A percentile compares a stretch with the other conserved stretches of the same genome.
Conservation (phyloP, 805 yeast genomes). For the Teunomyces tritomae region DNA sequence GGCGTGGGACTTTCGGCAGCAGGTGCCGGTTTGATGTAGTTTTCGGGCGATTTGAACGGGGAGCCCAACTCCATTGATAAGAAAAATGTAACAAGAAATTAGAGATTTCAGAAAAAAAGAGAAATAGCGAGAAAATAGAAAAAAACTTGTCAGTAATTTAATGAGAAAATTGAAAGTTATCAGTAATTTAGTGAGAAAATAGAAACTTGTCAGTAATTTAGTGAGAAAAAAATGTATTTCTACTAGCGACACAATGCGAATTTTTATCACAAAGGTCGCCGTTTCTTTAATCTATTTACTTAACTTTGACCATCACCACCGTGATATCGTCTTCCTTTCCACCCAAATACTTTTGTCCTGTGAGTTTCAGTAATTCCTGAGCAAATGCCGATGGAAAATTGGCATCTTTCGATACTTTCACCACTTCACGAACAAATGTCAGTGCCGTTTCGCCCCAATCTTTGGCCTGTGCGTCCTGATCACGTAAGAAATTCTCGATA, state of each 20-base stretch:
- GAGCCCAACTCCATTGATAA: slow-evolving; percentile 19
- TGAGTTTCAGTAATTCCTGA: slow-evolving; percentile 62
- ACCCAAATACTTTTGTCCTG: slow-evolving; percentile 73
- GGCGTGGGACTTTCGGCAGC: slow-evolving; percentile 3
- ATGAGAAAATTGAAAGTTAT: no score
- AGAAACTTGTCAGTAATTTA: neutral
- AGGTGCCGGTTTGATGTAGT: slow-evolving; percentile 1
- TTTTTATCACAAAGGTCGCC: neutral
- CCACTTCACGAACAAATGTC: slow-evolving; percentile 64
- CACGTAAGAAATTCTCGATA: slow-evolving; percentile 64
- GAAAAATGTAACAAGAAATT: neutral
- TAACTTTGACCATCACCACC: slow-evolving; percentile 67
- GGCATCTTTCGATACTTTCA: slow-evolving; percentile 66
- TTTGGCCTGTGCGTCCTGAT: slow-evolving; percentile 37
- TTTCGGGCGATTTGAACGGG: slow-evolving; percentile 20
- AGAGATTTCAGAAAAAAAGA: neutral
- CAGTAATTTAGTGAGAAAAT: no score
- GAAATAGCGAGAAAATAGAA: neutral
- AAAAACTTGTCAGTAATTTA: no score
- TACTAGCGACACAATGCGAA: neutral
- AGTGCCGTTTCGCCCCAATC: slow-evolving; percentile 42
- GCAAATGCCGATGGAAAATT: slow-evolving; percentile 83
- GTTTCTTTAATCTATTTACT: slow-evolving; percentile 8
- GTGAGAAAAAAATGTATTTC: neutral
- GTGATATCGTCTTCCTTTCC: slow-evolving; percentile 97